Evolutionary conservation across 2,329 filamentous ascomycete species (phyloP).

Genomic region (Phyllosticta citriasiana): DNA sequence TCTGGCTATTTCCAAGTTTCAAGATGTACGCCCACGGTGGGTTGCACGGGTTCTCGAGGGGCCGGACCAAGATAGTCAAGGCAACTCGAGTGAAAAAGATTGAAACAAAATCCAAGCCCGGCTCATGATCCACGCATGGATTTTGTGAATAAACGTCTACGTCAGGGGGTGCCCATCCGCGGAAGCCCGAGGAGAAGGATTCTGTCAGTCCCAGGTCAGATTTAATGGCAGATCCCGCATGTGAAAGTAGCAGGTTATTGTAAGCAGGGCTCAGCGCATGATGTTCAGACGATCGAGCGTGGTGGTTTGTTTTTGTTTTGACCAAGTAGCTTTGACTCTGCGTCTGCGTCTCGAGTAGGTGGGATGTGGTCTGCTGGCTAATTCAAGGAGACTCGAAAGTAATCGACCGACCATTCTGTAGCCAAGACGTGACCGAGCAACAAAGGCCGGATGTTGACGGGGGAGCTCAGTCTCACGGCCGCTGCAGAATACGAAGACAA

Average conservation of each 20-base stretch:
- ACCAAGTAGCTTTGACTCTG: too few species aligned
- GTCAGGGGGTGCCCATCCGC: neutral
- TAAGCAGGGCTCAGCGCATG: too few species aligned
- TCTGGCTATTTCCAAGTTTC: constrained; percentile 9
- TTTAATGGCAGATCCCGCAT: too few species aligned
- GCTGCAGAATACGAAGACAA: neutral
- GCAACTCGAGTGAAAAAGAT: neutral
- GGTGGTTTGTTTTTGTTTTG: too few species aligned
- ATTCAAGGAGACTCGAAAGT: too few species aligned
- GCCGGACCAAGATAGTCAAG: neutral
- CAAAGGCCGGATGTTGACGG: neutral
- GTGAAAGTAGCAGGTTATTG: too few species aligned
- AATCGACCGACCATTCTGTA: too few species aligned
- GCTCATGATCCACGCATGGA: neutral
- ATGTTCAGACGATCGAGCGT: too few species aligned
- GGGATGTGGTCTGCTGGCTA: too few species aligned
- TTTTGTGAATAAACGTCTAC: neutral
- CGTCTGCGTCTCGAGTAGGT: too few species aligned
- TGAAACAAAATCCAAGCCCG: neutral
- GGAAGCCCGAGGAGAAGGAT: neutral
- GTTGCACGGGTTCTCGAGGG: constrained; percentile 1
- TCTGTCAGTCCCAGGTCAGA: neutral
- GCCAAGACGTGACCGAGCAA: too few species aligned
- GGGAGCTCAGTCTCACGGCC: neutral
- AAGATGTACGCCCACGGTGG: constrained; percentile 2